These are phyloP conservation scores for Aureobasidium lini DNA, from an alignment of 2,329 filamentous ascomycete genomes.

Conservation along the genomic window DNA sequence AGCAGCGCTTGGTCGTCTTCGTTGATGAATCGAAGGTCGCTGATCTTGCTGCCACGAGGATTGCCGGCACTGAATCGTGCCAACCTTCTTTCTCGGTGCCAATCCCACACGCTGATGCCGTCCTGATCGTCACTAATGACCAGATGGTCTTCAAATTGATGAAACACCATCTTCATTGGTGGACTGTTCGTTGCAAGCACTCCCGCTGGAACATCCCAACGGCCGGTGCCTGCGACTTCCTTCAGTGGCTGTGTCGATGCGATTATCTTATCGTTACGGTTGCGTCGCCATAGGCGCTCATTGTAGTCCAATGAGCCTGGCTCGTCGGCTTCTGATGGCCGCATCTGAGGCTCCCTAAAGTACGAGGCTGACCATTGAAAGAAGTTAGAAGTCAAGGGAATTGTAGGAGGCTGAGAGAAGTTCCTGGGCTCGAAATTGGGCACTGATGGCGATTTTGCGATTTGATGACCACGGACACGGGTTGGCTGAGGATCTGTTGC, in stretches of 20 bases:
- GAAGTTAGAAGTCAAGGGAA: conserved; percentile 78
- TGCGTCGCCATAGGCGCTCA: conserved; percentile 82
- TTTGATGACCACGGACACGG: conserved; percentile 57
- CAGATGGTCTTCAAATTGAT: conserved; percentile 95
- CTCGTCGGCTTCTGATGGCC: conserved; percentile 88
- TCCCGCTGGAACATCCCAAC: conserved; percentile 76
- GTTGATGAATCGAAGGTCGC: conserved; percentile 94
- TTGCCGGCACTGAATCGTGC: conserved; percentile 92
- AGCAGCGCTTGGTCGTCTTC: conserved; percentile 94
- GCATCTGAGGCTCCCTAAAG: conserved; percentile 98
- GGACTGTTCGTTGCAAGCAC: conserved; percentile 86
- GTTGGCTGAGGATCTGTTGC: conserved; percentile 62
- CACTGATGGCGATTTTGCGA: conserved; percentile 70
- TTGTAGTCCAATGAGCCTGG: conserved; percentile 96
- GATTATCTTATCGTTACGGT: conserved; percentile 87
- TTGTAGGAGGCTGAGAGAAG: conserved; percentile 48
- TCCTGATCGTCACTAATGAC: conserved; percentile 91
- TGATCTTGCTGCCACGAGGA: conserved; percentile 82
- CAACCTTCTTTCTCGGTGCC: conserved; percentile 66
- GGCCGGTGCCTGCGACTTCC: conserved; percentile 72
- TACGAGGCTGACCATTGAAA: conserved; percentile 95
- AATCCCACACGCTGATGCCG: conserved; percentile 85
- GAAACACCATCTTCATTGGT: conserved; percentile 87
- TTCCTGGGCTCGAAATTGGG: conserved; percentile 62
- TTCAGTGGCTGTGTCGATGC: conserved; percentile 91